These are phyloP conservation scores for Cornus suecica DNA, from an alignment of 148 eudicot species.

Conservation along the genomic window DNA sequence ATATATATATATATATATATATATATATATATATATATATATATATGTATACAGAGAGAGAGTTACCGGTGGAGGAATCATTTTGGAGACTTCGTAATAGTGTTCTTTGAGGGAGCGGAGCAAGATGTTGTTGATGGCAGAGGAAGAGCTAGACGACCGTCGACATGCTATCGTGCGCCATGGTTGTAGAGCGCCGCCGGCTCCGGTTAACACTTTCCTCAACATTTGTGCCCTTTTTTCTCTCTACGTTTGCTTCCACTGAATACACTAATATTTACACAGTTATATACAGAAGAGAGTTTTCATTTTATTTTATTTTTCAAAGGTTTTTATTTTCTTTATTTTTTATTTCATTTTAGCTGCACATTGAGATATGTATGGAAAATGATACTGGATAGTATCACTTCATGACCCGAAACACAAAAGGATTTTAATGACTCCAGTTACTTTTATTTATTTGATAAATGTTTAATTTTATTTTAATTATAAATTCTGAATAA, in stretches of 20 bases:
- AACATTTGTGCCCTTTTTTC: background rate
- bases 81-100: slow-evolving; percentile 43
- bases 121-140: slow-evolving; percentile 35
- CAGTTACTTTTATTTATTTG: too few relatives aligned
- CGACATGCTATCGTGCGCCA: slow-evolving; percentile 22
- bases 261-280: too few relatives aligned
- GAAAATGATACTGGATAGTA: too few relatives aligned
- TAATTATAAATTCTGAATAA: too few relatives aligned
- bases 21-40: background rate
- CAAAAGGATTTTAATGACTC: too few relatives aligned
- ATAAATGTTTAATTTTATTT: too few relatives aligned
- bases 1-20: background rate
- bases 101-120: slow-evolving; percentile 53
- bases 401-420: too few relatives aligned
- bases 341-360: too few relatives aligned
- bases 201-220: slow-evolving; percentile 11
- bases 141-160: slow-evolving; percentile 16
- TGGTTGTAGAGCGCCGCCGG: slow-evolving; percentile 1
- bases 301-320: too few relatives aligned
- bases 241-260: background rate
- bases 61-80: slow-evolving; percentile 16
- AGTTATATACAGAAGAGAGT: too few relatives aligned
- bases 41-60: background rate
- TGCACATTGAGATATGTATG: too few relatives aligned
- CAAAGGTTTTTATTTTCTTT: too few relatives aligned